Evolutionary conservation across 495 filamentous ascomycete genomes (phyloP).

Genomic region (Neurospora tetrasperma): DNA sequence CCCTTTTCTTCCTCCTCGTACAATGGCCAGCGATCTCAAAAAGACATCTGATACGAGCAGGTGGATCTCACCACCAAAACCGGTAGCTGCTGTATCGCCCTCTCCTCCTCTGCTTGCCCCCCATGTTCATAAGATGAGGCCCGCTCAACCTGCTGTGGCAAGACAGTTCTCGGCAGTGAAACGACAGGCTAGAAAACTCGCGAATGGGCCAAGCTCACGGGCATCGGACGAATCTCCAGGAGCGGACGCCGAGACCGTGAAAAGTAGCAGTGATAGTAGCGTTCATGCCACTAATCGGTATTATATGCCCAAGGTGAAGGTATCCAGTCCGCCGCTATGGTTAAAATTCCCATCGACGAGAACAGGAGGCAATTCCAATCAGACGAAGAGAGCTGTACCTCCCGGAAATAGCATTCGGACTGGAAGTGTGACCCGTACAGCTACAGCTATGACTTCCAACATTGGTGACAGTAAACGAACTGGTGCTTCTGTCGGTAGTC

Average conservation of each 20-base stretch:
- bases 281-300: neutral
- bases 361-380: constrained; percentile 11
- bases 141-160: neutral
- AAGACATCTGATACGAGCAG: neutral
- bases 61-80: neutral
- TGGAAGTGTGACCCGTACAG: neutral
- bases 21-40: neutral
- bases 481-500: neutral
- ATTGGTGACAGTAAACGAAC: neutral
- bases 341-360: constrained; percentile 20
- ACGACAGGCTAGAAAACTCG: constrained; percentile 6
- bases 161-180: constrained; percentile 4
- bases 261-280: neutral
- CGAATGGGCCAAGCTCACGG: constrained; percentile 1
- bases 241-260: constrained; percentile 3
- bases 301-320: constrained; percentile 14
- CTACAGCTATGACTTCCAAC: neutral
- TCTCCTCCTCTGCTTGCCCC: neutral
- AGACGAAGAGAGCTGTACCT: neutral
- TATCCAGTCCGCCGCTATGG: constrained; percentile 29
- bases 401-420: neutral
- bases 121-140: neutral
- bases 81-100: neutral
- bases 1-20: neutral
- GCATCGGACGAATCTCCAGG: constrained; percentile 1